A percentile compares a stretch with the other conserved stretches of the same genome.
Evolutionary conservation across 1,284 basidiomycete genomes (phyloP).

Genomic region (Tylopilus microsporus): DNA sequence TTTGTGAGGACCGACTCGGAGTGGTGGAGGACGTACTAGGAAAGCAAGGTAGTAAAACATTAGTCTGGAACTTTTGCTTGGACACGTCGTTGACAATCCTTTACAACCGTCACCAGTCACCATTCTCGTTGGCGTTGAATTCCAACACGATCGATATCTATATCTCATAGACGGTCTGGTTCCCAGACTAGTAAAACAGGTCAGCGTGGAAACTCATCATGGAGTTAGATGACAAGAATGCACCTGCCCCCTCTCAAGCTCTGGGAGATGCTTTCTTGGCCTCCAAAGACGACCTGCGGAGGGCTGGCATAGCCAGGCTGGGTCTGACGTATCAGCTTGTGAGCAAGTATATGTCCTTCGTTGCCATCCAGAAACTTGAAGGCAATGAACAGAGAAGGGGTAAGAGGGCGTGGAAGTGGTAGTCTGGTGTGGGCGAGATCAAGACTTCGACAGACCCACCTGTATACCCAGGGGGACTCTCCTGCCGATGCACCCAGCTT

Average conservation of each 20-base stretch:
- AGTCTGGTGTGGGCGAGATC: conserved; percentile 18
- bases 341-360: conserved; percentile 51
- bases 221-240: conserved; percentile 36
- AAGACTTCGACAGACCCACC: conserved; percentile 4
- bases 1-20: too few relatives aligned
- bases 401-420: not conserved
- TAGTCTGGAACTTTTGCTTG: too few relatives aligned
- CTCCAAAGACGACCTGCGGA: conserved; percentile 33
- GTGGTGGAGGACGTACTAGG: too few relatives aligned
- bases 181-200: too few relatives aligned
- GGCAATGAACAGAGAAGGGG: conserved; percentile 16
- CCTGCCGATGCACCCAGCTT: conserved; percentile 10
- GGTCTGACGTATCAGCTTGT: conserved; percentile 50
- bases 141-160: too few relatives aligned
- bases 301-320: conserved; percentile 44
- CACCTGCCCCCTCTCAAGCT: conserved; percentile 28
- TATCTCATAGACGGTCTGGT: too few relatives aligned
- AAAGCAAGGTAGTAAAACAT: too few relatives aligned
- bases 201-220: conserved; percentile 46
- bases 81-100: too few relatives aligned
- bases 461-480: not conserved
- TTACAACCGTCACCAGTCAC: too few relatives aligned
- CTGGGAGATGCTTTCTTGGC: conserved; percentile 20
- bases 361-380: conserved; percentile 40
- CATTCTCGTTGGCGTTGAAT: too few relatives aligned